Conservation (phyloP, 2,329 filamentous ascomycete genomes). For the Colletotrichum sp. region DNA sequence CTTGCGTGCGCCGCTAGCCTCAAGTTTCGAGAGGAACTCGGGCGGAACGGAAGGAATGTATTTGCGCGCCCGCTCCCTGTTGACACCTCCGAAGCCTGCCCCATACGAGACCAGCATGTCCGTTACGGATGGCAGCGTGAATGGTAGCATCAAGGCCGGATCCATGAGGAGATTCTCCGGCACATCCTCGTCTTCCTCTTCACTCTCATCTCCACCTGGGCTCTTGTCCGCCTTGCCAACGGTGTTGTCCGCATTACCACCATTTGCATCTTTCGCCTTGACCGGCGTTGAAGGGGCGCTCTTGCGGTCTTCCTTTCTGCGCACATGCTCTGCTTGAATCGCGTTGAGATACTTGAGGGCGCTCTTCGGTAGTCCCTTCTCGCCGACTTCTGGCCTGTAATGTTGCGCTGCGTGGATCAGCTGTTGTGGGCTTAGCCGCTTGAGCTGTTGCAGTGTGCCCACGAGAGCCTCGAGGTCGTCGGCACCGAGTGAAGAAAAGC, state of each 20-base stretch:
- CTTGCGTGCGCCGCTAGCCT: conserved; percentile 58
- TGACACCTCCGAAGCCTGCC: conserved; percentile 90
- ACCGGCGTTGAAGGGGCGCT: conserved; percentile 51
- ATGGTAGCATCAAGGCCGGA: conserved; percentile 90
- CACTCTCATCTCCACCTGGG: conserved; percentile 28
- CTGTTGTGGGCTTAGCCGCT: conserved; percentile 83
- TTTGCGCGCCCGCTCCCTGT: conserved; percentile 89
- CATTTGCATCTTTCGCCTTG: conserved; percentile 41
- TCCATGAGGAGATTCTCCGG: conserved; percentile 83
- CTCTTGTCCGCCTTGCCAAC: conserved; percentile 46
- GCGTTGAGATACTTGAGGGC: conserved; percentile 85
- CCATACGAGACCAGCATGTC: conserved; percentile 98
- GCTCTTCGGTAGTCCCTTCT: conserved; percentile 88
- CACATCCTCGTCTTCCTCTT: conserved; percentile 66
- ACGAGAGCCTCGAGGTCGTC: conserved; percentile 90
- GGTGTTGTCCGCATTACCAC: conserved; percentile 47
- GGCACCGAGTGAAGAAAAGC: conserved; percentile 86
- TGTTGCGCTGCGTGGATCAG: conserved; percentile 90
- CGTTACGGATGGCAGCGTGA: conserved; percentile 92
- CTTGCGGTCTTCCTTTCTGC: conserved; percentile 60
- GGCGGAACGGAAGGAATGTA: conserved; percentile 95
- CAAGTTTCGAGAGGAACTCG: conserved; percentile 89
- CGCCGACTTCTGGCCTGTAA: conserved; percentile 93
- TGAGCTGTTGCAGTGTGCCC: conserved; percentile 87
- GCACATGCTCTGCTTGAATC: conserved; percentile 75